A percentile compares a stretch with the other conserved stretches of the same genome.
These are phyloP conservation scores for Volvox africanus DNA, from an alignment of 139 green algal genomes.

Conservation along the genomic window DNA sequence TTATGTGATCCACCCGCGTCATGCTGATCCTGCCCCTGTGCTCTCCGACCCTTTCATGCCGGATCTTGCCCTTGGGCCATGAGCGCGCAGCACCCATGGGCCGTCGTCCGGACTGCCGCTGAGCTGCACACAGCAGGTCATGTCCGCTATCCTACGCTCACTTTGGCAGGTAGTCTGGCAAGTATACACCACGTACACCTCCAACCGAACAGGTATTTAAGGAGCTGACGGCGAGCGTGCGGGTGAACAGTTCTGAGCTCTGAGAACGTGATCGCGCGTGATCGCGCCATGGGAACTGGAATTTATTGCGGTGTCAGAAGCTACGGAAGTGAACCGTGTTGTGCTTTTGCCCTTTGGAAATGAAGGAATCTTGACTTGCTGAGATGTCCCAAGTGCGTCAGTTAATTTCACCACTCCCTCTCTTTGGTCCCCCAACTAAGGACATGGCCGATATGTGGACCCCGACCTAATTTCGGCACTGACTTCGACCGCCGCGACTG, in stretches of 20 bases:
- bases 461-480: background rate
- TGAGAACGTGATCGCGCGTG: too few relatives aligned
- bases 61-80: background rate
- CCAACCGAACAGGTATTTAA: background rate
- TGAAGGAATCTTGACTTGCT: too few relatives aligned
- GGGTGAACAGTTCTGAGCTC: too few relatives aligned
- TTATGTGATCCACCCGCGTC: too few relatives aligned
- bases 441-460: conserved; percentile 14
- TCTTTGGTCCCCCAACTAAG: background rate
- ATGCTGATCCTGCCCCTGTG: too few relatives aligned
- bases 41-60: background rate
- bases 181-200: background rate
- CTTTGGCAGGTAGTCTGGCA: conserved; percentile 26
- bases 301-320: too few relatives aligned
- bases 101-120: conserved; percentile 28
- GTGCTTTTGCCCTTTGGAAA: too few relatives aligned
- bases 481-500: conserved; percentile 17
- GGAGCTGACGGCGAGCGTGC: too few relatives aligned
- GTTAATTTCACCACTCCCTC: too few relatives aligned
- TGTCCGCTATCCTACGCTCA: conserved; percentile 26
- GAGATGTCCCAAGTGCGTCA: too few relatives aligned
- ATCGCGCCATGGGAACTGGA: too few relatives aligned
- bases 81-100: conserved; percentile 1
- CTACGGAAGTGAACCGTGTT: too few relatives aligned
- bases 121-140: background rate